Base-by-base conservation (phyloP, 805 yeast genomes). In the Lipomyces orientalis region DNA sequence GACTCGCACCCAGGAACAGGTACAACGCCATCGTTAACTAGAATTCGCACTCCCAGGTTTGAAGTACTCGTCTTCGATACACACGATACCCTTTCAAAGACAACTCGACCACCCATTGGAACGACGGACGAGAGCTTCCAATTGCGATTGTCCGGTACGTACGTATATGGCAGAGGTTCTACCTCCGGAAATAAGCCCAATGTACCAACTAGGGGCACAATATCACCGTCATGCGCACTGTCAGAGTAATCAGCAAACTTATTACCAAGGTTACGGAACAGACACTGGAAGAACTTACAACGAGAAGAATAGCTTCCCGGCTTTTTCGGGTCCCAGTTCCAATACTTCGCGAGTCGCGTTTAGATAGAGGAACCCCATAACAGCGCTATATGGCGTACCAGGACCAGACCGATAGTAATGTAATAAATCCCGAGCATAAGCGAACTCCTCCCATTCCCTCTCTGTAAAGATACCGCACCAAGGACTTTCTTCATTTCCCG, bases 141-240 rank as follows among this genome's bases (percentile, higher is more conserved):
- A 4, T 19, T 49, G 19, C 72, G 62, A 52, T 60, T 61, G n/a
- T 52, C 58, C 46, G 57, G 59, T 8, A 62, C 51, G 51, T 62
- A 65, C 2, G 64, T 52, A 9, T 62, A 46, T 35, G 71, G 68
- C 49, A 66, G 52, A 7, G 54, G 63, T 22, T 46, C 34, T 9
- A 5, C 25, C 5, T 74, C 76, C 1, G 76, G 76, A 12, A 73
- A 71, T 25, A 77, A 51, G 2, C 88, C 88, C 51, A 86, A 76
- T 1, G 86, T 80, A 22, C 86, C 76, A 58, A 83, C 81, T 71
- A 83, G 79, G 31, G 82, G 79, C 66, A 84, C 86, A 51, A 86
- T 76, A 72, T 87, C 88, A 33, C 87, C 85, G 75, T 87, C 89
- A 76, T 87, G 90, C 19, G 87, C 81, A 74, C 86, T 86, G 22